Conservation (phyloP, 2,329 filamentous ascomycete species). For the Phaeosphaeria sp. region DNA sequence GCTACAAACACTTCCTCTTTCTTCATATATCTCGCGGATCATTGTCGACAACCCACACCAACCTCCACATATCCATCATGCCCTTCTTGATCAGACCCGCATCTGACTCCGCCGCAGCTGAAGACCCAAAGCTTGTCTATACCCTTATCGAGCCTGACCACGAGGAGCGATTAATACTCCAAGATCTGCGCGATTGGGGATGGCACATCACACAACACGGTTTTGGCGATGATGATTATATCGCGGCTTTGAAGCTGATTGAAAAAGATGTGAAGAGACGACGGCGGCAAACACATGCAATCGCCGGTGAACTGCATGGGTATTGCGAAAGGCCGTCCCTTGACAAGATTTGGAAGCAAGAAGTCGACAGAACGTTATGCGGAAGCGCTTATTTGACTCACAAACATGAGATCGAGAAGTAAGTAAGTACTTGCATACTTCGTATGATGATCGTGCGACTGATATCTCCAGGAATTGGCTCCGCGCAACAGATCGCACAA, state of each 20-base stretch:
- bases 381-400: neutral
- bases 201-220: slow-evolving; percentile 8
- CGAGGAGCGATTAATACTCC: neutral
- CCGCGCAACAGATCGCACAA: neutral
- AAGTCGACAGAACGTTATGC: neutral
- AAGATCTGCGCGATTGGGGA: slow-evolving; percentile 7
- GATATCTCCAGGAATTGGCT: slow-evolving; percentile 1
- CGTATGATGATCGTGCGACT: neutral
- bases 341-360: slow-evolving; percentile 9
- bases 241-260: neutral
- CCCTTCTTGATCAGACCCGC: slow-evolving; percentile 10
- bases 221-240: slow-evolving; percentile 1
- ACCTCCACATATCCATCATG: neutral
- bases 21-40: neutral
- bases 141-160: neutral
- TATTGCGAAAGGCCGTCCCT: slow-evolving; percentile 1
- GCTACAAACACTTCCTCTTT: neutral
- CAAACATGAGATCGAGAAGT: neutral
- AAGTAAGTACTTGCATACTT: slow-evolving; percentile 2
- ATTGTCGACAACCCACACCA: neutral
- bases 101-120: neutral
- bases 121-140: neutral
- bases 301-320: slow-evolving; percentile 1
- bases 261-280: neutral
- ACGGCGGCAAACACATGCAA: slow-evolving; percentile 2